Conservation (phyloP, 139 green algal species). For the Nannochloris sp. region DNA sequence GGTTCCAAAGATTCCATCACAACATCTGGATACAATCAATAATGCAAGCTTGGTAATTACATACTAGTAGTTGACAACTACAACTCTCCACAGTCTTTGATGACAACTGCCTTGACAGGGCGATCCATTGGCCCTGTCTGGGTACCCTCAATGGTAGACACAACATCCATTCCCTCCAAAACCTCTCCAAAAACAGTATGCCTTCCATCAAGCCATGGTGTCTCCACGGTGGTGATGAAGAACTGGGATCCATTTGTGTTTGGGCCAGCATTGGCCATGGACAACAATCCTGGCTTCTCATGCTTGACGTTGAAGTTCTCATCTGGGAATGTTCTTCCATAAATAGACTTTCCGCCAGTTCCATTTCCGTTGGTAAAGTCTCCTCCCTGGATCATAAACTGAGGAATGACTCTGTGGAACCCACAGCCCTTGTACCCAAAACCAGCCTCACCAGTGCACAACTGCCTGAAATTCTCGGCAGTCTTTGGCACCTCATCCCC, state of each 20-base stretch:
- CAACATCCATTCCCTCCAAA: constrained; percentile 37
- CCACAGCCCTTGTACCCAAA: constrained; percentile 31
- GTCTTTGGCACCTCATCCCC: constrained; percentile 72
- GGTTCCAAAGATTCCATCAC: constrained; percentile 84
- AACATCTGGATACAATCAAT: constrained; percentile 72
- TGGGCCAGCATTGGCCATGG: constrained; percentile 84
- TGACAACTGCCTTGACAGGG: constrained; percentile 21
- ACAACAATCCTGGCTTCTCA: constrained; percentile 62
- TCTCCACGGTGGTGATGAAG: constrained; percentile 82
- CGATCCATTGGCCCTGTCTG: constrained; percentile 33
- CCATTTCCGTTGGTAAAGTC: constrained; percentile 38
- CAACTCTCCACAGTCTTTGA: constrained; percentile 42
- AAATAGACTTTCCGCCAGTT: constrained; percentile 26
- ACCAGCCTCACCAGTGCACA: constrained; percentile 71
- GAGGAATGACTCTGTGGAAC: constrained; percentile 49
- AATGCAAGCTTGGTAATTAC: constrained; percentile 1
- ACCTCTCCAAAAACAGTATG: constrained; percentile 39
- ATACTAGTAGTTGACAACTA: constrained; percentile 3
- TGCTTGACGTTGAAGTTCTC: constrained; percentile 31
- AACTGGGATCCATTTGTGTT: constrained; percentile 78
- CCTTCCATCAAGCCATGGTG: constrained; percentile 55
- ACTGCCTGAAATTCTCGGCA: constrained; percentile 83
- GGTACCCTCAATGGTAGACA: constrained; percentile 33
- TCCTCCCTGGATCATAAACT: constrained; percentile 50
- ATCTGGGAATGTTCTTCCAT: constrained; percentile 15